Evolutionary conservation across 208 protist species (phyloP).

Genomic region (Acanthamoeba triangularis): DNA sequence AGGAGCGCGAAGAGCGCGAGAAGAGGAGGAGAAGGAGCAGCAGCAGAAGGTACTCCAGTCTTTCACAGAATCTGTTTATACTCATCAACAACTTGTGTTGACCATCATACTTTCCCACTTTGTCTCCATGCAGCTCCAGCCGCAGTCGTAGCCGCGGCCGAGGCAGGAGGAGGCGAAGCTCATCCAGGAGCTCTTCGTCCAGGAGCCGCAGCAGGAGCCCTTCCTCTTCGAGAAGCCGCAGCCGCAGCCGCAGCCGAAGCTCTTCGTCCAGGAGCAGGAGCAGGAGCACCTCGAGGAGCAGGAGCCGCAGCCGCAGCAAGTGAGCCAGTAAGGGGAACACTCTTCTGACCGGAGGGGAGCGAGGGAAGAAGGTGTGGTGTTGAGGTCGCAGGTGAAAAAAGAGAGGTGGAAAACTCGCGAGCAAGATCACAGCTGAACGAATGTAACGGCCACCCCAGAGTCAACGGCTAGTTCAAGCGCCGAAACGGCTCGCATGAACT

Average conservation of each 20-base stretch:
- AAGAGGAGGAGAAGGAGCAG: constrained; percentile 1
- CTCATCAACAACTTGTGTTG: background rate
- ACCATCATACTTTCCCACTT: background rate
- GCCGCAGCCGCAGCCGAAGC: constrained; percentile 2
- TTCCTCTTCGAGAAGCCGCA: constrained; percentile 39
- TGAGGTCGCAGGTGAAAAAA: background rate
- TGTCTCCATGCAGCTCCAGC: background rate
- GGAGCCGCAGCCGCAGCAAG: background rate
- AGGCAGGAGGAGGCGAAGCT: background rate
- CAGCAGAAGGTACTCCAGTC: constrained; percentile 32
- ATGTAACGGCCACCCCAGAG: background rate
- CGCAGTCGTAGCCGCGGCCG: constrained; percentile 20
- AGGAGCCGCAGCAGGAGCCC: constrained; percentile 44
- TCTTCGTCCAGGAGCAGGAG: constrained; percentile 31
- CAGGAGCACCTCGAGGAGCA: constrained; percentile 11
- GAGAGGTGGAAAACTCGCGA: background rate
- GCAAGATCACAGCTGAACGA: background rate
- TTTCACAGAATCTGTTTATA: background rate
- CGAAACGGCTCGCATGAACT: no score
- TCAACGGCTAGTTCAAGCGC: no score
- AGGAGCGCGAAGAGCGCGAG: constrained; percentile 59
- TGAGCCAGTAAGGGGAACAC: background rate
- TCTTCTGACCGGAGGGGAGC: no score
- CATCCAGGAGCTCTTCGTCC: constrained; percentile 21
- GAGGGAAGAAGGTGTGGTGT: no score